These are phyloP conservation scores for Tuber borchii DNA, from an alignment of 495 filamentous ascomycete genomes.

Conservation along the genomic window DNA sequence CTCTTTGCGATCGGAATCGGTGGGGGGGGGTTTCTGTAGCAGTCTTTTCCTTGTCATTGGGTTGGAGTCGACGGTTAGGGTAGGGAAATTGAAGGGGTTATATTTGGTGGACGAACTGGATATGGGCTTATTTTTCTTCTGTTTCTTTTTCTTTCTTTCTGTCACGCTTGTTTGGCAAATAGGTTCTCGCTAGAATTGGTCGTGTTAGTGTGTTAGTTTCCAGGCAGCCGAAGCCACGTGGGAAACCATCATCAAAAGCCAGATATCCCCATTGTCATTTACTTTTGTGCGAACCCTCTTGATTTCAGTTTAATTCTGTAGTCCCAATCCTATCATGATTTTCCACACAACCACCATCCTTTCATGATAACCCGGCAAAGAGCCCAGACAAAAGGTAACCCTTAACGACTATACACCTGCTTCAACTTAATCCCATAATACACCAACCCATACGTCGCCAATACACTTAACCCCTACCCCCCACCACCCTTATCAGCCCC, in stretches of 20 bases:
- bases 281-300: not conserved
- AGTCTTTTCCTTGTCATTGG: not conserved
- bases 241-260: not conserved
- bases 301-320: not conserved
- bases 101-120: not conserved
- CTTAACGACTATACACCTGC: conserved; percentile 5
- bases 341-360: no score
- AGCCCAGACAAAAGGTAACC: not conserved
- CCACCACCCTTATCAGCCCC: not conserved
- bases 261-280: not conserved
- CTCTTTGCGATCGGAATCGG: not conserved
- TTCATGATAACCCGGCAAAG: not conserved
- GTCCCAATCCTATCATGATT: not conserved
- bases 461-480: conserved; percentile 34
- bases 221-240: not conserved
- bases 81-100: not conserved
- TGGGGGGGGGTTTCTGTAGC: not conserved
- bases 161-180: not conserved
- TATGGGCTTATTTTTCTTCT: not conserved
- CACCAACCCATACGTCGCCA: conserved; percentile 36
- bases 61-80: not conserved
- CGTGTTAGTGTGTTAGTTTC: not conserved
- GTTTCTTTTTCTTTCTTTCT: not conserved
- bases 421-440: conserved; percentile 40
- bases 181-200: not conserved